Conservation (phyloP, 176 grass and related monocot genomes). For the Musa beccarii region DNA sequence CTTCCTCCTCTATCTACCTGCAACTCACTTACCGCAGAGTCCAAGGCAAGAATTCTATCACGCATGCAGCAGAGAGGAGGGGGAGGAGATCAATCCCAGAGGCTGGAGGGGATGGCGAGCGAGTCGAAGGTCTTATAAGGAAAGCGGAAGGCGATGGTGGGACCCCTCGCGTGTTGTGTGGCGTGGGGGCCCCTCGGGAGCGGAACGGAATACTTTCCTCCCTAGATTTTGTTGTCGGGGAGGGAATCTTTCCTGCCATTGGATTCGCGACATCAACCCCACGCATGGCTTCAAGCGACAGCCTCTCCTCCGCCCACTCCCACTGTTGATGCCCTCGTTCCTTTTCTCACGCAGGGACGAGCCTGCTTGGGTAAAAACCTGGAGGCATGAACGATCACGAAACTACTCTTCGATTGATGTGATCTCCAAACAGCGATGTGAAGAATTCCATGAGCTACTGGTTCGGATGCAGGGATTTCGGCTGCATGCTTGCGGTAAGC, state of each 20-base stretch:
- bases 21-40: too few species aligned
- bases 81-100: neutral
- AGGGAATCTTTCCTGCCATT: neutral
- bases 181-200: neutral
- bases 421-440: too few species aligned
- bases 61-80: neutral
- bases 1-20: neutral
- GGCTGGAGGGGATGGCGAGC: neutral
- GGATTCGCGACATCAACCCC: neutral
- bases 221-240: conserved; percentile 6
- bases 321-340: too few species aligned
- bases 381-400: too few species aligned
- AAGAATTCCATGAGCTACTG: too few species aligned
- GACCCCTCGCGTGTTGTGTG: neutral
- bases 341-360: too few species aligned
- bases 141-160: neutral
- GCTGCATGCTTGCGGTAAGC: too few species aligned
- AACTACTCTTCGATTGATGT: too few species aligned
- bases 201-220: neutral
- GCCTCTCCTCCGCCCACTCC: neutral
- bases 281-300: neutral
- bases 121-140: neutral
- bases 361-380: too few species aligned
- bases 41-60: too few species aligned
- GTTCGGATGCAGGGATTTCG: too few species aligned